Evolutionary conservation across 176 grass and related monocot species (phyloP).

Genomic region (Aegilops umbellulata): DNA sequence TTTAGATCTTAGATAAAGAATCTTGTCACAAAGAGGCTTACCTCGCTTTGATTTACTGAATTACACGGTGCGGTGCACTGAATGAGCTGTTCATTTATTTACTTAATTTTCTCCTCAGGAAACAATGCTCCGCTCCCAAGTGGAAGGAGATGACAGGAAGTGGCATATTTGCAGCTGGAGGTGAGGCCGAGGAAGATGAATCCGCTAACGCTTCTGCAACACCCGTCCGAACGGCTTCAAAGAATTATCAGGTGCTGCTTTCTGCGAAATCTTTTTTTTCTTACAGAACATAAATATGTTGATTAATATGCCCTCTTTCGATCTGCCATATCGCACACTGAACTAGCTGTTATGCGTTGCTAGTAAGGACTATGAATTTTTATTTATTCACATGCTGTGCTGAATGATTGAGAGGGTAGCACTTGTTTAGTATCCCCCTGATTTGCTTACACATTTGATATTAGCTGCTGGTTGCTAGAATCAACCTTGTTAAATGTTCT

Average conservation of each 20-base stretch:
- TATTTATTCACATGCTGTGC: neutral
- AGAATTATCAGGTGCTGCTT: constrained; percentile 67
- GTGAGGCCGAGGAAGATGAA: constrained; percentile 57
- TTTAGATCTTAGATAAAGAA: neutral
- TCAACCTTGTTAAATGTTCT: constrained; percentile 24
- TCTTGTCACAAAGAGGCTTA: neutral
- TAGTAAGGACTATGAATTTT: neutral
- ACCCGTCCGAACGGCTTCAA: constrained; percentile 42
- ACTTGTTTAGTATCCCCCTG: neutral
- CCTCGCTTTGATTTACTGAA: neutral
- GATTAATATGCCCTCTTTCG: neutral
- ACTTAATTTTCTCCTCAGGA: constrained; percentile 43
- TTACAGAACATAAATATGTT: neutral
- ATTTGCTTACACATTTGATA: neutral
- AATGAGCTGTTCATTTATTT: neutral
- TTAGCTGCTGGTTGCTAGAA: constrained; percentile 14
- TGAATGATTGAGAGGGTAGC: neutral
- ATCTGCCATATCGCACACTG: too few species aligned
- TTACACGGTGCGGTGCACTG: neutral
- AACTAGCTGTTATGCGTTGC: neutral
- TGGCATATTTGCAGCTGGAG: constrained; percentile 74
- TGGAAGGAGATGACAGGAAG: constrained; percentile 98
- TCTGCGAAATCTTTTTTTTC: neutral
- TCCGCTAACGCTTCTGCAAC: constrained; percentile 41
- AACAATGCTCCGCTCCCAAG: constrained; percentile 91